Conservation (phyloP, 257 asterid species). For the Nicotiana otophora region DNA sequence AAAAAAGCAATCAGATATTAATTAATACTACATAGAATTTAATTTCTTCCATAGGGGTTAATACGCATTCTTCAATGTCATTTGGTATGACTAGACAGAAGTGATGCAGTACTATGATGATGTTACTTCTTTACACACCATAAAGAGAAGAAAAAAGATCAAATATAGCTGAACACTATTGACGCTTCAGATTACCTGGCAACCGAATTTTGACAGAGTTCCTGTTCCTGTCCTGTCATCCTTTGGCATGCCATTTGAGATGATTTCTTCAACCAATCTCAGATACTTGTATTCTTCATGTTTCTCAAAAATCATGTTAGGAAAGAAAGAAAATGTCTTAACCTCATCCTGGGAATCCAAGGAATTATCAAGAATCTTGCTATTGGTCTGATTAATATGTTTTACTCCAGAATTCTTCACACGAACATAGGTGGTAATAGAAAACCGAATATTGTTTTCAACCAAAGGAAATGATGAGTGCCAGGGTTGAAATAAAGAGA, state of each 20-base stretch:
- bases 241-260: constrained; percentile 56
- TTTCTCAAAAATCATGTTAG: constrained; percentile 62
- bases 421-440: constrained; percentile 66
- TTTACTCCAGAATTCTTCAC: constrained; percentile 25
- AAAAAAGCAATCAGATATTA: no score
- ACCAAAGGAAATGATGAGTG: constrained; percentile 59
- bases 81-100: no score
- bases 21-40: no score
- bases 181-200: constrained; percentile 51
- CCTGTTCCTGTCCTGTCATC: constrained; percentile 93
- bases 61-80: no score
- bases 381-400: constrained; percentile 9
- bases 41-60: no score
- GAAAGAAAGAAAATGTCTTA: constrained; percentile 54
- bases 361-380: constrained; percentile 9
- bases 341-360: constrained; percentile 27
- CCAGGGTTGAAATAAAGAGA: constrained; percentile 76
- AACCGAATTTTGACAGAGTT: constrained; percentile 79
- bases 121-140: no score
- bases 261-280: constrained; percentile 72
- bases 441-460: constrained; percentile 50
- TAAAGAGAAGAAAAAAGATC: no score
- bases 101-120: no score
- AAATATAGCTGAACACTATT: background rate
- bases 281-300: constrained; percentile 81